phyloP scores from a whole-genome alignment of 371 early-diverging fungal genomes.

The Mucor plumbeus region DNA sequence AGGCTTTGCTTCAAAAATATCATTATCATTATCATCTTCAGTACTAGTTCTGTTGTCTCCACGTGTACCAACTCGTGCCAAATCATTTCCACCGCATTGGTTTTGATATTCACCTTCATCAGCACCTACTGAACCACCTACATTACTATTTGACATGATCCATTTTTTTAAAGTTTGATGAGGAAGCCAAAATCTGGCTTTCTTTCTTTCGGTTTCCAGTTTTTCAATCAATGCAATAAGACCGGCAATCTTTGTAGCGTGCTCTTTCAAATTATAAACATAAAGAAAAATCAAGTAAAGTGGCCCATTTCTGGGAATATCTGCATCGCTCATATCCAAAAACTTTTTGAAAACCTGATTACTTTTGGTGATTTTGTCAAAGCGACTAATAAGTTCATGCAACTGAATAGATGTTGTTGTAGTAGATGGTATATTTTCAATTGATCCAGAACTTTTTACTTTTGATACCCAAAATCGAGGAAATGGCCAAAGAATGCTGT shows the following conservation, averaged over 20 bases:
- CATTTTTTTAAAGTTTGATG: constrained; percentile 35
- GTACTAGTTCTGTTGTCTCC: neutral
- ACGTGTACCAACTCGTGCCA: constrained; percentile 23
- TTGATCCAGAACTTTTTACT: neutral
- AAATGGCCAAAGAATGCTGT: constrained; percentile 48
- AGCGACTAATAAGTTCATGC: neutral
- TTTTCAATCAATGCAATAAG: constrained; percentile 27
- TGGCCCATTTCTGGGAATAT: constrained; percentile 30
- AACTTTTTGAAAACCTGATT: constrained; percentile 18
- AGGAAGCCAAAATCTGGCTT: constrained; percentile 31
- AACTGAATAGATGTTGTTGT: constrained; percentile 4
- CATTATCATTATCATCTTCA: neutral
- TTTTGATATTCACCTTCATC: constrained; percentile 20
- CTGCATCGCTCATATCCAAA: constrained; percentile 12
- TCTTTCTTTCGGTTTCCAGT: constrained; percentile 22
- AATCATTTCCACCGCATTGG: constrained; percentile 8
- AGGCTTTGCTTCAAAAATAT: constrained; percentile 5
- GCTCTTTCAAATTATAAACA: constrained; percentile 29
- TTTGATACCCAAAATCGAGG: constrained; percentile 33
- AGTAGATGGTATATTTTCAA: neutral
- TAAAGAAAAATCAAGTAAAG: constrained; percentile 34
- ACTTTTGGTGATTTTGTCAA: constrained; percentile 14
- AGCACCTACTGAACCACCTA: constrained; percentile 26
- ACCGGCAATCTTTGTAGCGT: constrained; percentile 19
- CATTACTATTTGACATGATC: constrained; percentile 18